phyloP scores from a whole-genome alignment of 176 grass and related monocot genomes.

The Aegilops speltoides region DNA sequence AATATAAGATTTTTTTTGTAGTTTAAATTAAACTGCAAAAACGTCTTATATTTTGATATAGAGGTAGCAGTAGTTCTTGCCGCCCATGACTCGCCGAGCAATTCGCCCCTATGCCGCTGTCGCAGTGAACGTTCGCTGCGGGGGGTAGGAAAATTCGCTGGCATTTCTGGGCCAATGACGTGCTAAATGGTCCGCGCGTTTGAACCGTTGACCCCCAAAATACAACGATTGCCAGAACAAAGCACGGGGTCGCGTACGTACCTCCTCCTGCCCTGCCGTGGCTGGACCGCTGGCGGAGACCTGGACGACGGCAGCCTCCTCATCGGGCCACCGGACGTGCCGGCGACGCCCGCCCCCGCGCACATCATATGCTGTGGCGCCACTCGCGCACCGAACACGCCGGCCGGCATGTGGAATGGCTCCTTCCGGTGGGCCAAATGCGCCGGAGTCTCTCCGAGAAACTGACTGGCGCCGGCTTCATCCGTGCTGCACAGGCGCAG shows the following conservation, averaged over 20 bases:
- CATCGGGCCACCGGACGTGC: neutral
- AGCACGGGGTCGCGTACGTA: neutral
- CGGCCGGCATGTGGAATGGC: neutral
- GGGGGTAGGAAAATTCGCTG: conserved; percentile 41
- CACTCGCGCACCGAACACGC: neutral
- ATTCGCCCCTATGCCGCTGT: neutral
- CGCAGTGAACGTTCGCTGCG: neutral
- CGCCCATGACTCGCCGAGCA: too few relatives aligned
- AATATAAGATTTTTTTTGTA: too few relatives aligned
- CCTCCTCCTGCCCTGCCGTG: conserved; percentile 44
- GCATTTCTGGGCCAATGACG: conserved; percentile 22
- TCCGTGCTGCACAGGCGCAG: neutral
- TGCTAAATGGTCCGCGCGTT: conserved; percentile 42
- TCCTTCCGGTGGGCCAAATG: neutral
- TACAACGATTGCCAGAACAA: neutral
- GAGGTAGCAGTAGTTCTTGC: too few relatives aligned
- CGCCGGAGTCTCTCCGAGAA: neutral
- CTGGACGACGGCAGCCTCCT: conserved; percentile 9
- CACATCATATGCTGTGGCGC: neutral
- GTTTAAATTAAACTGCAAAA: too few relatives aligned
- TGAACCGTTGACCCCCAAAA: conserved; percentile 47
- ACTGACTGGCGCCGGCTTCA: neutral
- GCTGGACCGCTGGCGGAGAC: conserved; percentile 24
- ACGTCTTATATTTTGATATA: too few relatives aligned
- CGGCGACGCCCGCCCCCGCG: neutral